Evolutionary conservation across 2,329 filamentous ascomycete genomes (phyloP).

Genomic region (Colletotrichum sojae): DNA sequence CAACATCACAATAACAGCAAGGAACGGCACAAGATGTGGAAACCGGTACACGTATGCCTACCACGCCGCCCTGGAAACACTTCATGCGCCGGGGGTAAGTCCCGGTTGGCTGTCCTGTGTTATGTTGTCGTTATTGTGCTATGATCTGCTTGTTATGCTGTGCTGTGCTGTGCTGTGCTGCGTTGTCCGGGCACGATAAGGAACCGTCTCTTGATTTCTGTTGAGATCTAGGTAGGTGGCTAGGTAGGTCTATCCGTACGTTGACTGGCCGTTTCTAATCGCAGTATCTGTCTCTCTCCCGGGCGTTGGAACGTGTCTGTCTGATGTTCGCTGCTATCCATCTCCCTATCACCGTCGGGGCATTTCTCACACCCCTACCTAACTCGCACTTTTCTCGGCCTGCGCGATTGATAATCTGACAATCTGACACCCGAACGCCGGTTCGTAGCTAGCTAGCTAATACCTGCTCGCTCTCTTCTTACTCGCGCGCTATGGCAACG

Average conservation of each 20-base stretch:
- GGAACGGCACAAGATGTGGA: slow-evolving; percentile 17
- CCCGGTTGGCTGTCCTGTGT: neutral
- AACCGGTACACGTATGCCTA: slow-evolving; percentile 13
- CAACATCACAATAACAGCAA: neutral
- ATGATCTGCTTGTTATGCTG: neutral
- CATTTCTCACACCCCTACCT: neutral
- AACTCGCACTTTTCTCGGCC: slow-evolving; percentile 3
- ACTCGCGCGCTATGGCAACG: slow-evolving; percentile 29
- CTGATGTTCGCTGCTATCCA: slow-evolving; percentile 15
- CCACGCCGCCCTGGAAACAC: neutral
- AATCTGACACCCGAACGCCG: slow-evolving; percentile 27
- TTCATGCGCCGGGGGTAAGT: slow-evolving; percentile 1
- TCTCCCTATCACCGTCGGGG: neutral
- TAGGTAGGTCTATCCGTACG: neutral
- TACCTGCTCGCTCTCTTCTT: neutral
- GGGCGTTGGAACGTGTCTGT: slow-evolving; percentile 30
- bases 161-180: neutral
- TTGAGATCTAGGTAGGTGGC: slow-evolving; percentile 14
- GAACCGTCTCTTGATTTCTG: slow-evolving; percentile 17
- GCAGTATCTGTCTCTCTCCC: neutral
- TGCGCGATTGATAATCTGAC: slow-evolving; percentile 16
- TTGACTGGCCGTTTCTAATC: slow-evolving; percentile 34
- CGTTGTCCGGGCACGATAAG: neutral
- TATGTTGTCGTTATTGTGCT: neutral
- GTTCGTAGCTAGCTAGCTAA: slow-evolving; percentile 12